phyloP scores from a whole-genome alignment of 2,329 filamentous ascomycete species.

The Botrytis pseudocinerea region DNA sequence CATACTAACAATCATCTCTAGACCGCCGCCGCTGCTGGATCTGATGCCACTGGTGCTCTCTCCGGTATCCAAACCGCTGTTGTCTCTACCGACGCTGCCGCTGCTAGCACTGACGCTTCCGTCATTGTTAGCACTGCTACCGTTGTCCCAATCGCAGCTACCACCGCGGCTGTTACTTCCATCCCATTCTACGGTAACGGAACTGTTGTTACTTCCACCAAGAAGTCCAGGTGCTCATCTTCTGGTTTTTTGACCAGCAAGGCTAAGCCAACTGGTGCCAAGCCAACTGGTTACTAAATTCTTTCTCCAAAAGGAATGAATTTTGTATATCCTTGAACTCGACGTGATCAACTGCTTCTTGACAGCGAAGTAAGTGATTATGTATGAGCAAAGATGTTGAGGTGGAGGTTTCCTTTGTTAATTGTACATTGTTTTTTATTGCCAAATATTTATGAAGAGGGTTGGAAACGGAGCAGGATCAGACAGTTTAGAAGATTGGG shows the following conservation, averaged over 20 bases:
- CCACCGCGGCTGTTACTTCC: conserved; percentile 30
- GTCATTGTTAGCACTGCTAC: conserved; percentile 34
- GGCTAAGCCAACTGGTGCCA: conserved; percentile 20
- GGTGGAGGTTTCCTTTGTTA: conserved; percentile 17
- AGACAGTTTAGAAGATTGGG: conserved; percentile 3
- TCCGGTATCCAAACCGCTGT: conserved; percentile 14
- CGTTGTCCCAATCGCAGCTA: conserved; percentile 34
- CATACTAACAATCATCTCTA: conserved; percentile 21
- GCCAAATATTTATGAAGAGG: conserved; percentile 7
- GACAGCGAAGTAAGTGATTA: conserved; percentile 15
- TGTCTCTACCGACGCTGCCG: conserved; percentile 6
- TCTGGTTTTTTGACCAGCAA: conserved; percentile 36
- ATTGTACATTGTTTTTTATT: conserved; percentile 5
- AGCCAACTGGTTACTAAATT: conserved; percentile 21
- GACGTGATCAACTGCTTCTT: conserved; percentile 11
- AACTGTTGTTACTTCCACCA: conserved; percentile 30
- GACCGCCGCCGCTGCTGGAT: conserved; percentile 26
- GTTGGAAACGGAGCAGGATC: not conserved
- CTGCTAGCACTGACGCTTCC: conserved; percentile 4
- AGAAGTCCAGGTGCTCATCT: conserved; percentile 33
- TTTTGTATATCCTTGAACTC: conserved; percentile 5
- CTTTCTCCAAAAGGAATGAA: not conserved
- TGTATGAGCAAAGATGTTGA: not conserved
- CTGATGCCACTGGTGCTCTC: conserved; percentile 11
- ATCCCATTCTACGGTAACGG: conserved; percentile 22